Evolutionary conservation across 495 filamentous ascomycete genomes (phyloP).

Genomic region (Penicillium atrosanguineum): DNA sequence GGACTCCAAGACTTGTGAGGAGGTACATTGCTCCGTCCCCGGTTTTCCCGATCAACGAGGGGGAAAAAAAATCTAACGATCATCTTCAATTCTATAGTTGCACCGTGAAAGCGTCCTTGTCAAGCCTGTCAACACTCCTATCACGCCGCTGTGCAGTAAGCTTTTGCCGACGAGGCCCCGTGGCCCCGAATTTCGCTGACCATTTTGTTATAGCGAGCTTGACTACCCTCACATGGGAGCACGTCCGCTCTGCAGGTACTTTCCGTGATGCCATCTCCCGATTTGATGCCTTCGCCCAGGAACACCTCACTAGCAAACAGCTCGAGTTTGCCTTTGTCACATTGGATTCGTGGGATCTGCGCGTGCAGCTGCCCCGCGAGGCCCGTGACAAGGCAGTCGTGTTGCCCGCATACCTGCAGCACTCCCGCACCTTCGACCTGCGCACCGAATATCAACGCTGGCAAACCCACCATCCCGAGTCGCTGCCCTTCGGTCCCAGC

Average conservation of each 20-base stretch:
- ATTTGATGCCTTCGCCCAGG: slow-evolving; percentile 87
- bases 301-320: slow-evolving; percentile 79
- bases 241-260: slow-evolving; percentile 91
- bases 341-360: slow-evolving; percentile 96
- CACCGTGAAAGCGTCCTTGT: slow-evolving; percentile 94
- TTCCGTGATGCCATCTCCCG: slow-evolving; percentile 96
- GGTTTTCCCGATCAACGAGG: not conserved
- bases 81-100: slow-evolving; percentile 53
- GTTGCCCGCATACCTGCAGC: slow-evolving; percentile 92
- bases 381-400: slow-evolving; percentile 97
- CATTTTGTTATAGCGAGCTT: slow-evolving; percentile 69
- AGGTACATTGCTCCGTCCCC: slow-evolving; percentile 55
- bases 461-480: slow-evolving; percentile 98
- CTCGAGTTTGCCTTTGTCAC: slow-evolving; percentile 98
- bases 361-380: slow-evolving; percentile 94
- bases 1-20: slow-evolving; percentile 84
- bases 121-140: slow-evolving; percentile 97
- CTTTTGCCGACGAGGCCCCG: slow-evolving; percentile 3
- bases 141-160: slow-evolving; percentile 98
- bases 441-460: slow-evolving; percentile 96
- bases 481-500: slow-evolving; percentile 91
- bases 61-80: not conserved
- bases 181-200: slow-evolving; percentile 27
- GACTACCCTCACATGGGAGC: slow-evolving; percentile 97
- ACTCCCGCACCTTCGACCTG: slow-evolving; percentile 94